These are phyloP conservation scores for Salix exigua DNA, from an alignment of 345 rosid species.

Conservation along the genomic window DNA sequence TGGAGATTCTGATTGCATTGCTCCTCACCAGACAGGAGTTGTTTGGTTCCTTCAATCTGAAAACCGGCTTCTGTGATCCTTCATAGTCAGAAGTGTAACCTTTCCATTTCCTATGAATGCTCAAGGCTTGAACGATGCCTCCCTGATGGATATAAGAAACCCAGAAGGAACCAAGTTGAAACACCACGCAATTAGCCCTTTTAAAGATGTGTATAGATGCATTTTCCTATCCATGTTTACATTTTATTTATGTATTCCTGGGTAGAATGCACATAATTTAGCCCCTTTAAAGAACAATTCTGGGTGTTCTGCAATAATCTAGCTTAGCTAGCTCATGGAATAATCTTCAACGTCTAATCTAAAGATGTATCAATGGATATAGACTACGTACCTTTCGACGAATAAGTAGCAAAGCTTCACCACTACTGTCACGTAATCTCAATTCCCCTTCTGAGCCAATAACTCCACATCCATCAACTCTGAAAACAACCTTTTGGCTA, in stretches of 20 bases:
- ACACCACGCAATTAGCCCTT: neutral
- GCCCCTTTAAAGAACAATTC: too few relatives aligned
- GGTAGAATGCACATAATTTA: too few relatives aligned
- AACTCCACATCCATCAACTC: conserved; percentile 80
- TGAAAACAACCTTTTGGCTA: conserved; percentile 55
- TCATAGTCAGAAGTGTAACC: conserved; percentile 58
- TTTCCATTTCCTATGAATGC: conserved; percentile 67
- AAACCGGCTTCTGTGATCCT: conserved; percentile 58
- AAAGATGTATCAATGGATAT: too few relatives aligned
- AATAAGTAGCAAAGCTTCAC: conserved; percentile 61
- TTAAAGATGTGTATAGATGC: too few relatives aligned
- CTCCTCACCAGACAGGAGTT: conserved; percentile 39
- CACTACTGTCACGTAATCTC: conserved; percentile 46
- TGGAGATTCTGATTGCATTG: conserved; percentile 42
- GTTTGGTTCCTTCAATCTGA: conserved; percentile 60
- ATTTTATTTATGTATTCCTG: too few relatives aligned
- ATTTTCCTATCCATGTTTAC: too few relatives aligned
- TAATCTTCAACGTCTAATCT: too few relatives aligned
- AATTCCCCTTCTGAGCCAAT: conserved; percentile 61
- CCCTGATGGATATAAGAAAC: conserved; percentile 36
- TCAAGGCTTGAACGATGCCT: conserved; percentile 66
- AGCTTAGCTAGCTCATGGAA: too few relatives aligned
- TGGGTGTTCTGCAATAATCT: too few relatives aligned
- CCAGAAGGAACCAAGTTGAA: neutral
- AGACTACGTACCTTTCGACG: conserved; percentile 54